Evolutionary conservation across 1,284 basidiomycete species (phyloP).

Genomic region (Ustilago lituana): DNA sequence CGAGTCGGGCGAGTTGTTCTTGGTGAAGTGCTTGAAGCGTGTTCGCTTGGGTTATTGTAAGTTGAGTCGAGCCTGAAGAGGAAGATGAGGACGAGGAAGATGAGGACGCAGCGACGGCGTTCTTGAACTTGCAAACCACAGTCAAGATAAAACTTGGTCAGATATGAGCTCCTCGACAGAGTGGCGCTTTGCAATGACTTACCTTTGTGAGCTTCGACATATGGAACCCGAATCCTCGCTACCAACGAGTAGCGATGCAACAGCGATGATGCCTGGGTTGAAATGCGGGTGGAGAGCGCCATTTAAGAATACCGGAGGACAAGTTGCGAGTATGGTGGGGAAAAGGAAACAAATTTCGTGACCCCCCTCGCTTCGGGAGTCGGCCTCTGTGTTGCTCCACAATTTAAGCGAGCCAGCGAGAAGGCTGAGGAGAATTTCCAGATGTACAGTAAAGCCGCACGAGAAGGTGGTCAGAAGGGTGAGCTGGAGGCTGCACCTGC

Average conservation of each 20-base stretch:
- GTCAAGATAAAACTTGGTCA: not conserved
- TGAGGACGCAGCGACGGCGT: conserved; percentile 23
- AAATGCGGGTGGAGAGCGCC: too few species aligned
- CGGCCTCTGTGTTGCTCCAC: conserved; percentile 20
- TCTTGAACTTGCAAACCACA: conserved; percentile 16
- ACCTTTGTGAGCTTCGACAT: conserved; percentile 33
- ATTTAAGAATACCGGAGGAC: too few species aligned
- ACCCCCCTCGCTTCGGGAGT: conserved; percentile 22
- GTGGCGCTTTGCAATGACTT: too few species aligned
- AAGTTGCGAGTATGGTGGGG: not conserved
- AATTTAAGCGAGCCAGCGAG: too few species aligned
- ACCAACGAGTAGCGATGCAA: too few species aligned
- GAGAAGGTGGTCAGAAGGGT: conserved; percentile 21
- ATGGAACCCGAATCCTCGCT: too few species aligned
- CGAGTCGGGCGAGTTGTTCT: conserved; percentile 30
- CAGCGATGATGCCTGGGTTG: too few species aligned
- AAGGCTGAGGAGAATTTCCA: too few species aligned
- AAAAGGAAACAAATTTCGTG: too few species aligned
- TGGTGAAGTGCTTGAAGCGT: conserved; percentile 32
- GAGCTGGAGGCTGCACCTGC: conserved; percentile 22
- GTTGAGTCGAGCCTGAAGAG: not conserved
- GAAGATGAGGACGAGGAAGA: conserved; percentile 5
- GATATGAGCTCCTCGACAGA: not conserved
- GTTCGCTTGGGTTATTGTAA: conserved; percentile 15
- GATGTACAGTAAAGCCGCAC: conserved; percentile 37